Percentiles rank a stretch among this genome's conserved stretches.
Conservation (phyloP, 2,329 filamentous ascomycete species). For the Talaromyces sp. region DNA sequence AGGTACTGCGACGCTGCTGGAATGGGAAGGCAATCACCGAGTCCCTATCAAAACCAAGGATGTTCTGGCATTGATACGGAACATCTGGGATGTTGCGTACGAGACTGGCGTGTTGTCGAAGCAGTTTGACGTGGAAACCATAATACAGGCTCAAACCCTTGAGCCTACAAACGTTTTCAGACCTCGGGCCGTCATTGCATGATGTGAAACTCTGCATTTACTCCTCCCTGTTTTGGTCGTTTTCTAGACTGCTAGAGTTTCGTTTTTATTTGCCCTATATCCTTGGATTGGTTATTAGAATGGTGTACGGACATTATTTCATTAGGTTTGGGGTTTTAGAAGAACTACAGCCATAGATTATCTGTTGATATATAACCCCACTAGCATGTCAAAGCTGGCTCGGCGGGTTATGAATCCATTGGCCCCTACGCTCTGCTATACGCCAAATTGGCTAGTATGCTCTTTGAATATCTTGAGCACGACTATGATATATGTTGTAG, state of each 20-base stretch:
- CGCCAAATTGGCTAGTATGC: no score
- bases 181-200: neutral
- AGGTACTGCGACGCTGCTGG: conserved; percentile 52
- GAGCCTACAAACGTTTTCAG: neutral
- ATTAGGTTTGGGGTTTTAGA: neutral
- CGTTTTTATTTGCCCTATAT: neutral
- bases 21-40: conserved; percentile 69
- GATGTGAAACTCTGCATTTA: neutral
- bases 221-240: no score
- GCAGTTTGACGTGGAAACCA: neutral
- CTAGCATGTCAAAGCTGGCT: no score
- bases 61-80: conserved; percentile 53
- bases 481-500: no score
- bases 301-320: neutral
- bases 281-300: neutral
- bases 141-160: neutral
- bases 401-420: no score
- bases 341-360: no score
- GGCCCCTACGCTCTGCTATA: no score
- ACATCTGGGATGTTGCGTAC: conserved; percentile 48
- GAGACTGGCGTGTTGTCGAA: neutral
- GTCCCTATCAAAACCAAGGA: conserved; percentile 65
- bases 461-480: no score
- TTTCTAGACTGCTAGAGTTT: neutral
- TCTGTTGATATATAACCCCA: no score